Evolutionary conservation across 2,329 filamentous ascomycete species (phyloP).

Genomic region (Bisporella sp.): DNA sequence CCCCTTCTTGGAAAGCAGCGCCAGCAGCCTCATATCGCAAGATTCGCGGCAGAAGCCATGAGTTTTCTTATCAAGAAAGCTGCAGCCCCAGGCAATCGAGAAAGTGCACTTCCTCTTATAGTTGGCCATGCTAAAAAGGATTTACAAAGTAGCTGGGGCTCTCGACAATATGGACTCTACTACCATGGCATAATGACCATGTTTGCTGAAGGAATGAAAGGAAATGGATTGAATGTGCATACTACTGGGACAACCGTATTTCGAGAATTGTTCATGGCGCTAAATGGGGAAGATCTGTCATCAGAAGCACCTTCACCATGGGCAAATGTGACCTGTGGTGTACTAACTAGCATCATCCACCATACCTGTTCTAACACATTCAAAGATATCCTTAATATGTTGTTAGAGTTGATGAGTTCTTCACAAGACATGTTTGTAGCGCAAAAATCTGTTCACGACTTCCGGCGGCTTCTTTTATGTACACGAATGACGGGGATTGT

Average conservation of each 20-base stretch:
- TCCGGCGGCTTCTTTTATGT: conserved; percentile 40
- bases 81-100: conserved; percentile 68
- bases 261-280: conserved; percentile 37
- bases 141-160: conserved; percentile 45
- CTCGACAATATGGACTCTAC: conserved; percentile 60
- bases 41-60: conserved; percentile 90
- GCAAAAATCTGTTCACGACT: conserved; percentile 22
- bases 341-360: conserved; percentile 76
- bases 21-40: conserved; percentile 79
- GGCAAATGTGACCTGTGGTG: conserved; percentile 64
- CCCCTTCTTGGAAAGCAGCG: conserved; percentile 76
- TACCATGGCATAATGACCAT: conserved; percentile 86
- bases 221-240: conserved; percentile 50
- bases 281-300: conserved; percentile 41
- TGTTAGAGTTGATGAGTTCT: conserved; percentile 43
- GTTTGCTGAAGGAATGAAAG: conserved; percentile 75
- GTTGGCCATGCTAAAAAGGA: conserved; percentile 66
- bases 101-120: conserved; percentile 64
- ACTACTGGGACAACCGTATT: conserved; percentile 51
- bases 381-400: conserved; percentile 53
- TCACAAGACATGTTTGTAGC: conserved; percentile 33
- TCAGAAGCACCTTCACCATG: conserved; percentile 38
- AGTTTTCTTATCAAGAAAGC: conserved; percentile 91
- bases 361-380: conserved; percentile 72
- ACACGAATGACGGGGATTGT: conserved; percentile 59